phyloP scores from a whole-genome alignment of 148 eudicot species.

The Rhododendron molle region DNA sequence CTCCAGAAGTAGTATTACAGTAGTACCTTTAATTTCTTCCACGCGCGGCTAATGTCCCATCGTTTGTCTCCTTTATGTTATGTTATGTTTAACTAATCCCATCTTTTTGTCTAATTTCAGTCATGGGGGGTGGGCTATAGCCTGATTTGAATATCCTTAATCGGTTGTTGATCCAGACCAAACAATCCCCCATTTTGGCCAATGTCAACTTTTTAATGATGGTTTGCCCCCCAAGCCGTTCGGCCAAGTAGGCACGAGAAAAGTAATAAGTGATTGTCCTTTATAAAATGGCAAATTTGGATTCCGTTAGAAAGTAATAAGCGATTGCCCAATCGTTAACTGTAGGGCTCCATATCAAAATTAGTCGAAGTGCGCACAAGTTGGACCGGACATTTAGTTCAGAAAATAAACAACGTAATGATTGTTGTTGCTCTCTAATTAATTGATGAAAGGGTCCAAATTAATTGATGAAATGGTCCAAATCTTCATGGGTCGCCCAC shows the following conservation, averaged over 20 bases:
- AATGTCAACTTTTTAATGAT: neutral
- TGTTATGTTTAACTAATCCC: slow-evolving; percentile 12
- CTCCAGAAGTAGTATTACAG: neutral
- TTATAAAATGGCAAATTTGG: fast-evolving
- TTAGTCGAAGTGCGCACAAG: too few relatives aligned
- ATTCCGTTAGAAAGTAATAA: too few relatives aligned
- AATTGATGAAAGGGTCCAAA: slow-evolving; percentile 1
- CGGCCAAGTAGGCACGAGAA: neutral
- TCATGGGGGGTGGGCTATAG: neutral
- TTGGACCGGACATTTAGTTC: too few relatives aligned
- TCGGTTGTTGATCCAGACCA: slow-evolving; percentile 5
- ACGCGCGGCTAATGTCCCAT: slow-evolving; percentile 9
- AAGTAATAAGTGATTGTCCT: too few relatives aligned
- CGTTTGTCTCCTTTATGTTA: neutral
- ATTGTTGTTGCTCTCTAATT: neutral
- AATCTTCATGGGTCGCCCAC: slow-evolving; percentile 10
- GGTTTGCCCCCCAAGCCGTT: neutral
- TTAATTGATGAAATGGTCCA: slow-evolving; percentile 5
- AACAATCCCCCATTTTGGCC: slow-evolving; percentile 11
- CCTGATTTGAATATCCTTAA: neutral
- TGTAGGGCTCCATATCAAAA: too few relatives aligned
- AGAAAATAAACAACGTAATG: neutral
- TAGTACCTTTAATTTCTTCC: neutral
- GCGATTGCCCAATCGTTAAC: too few relatives aligned
- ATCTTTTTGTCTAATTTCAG: neutral